phyloP scores from a whole-genome alignment of 2,329 filamentous ascomycete genomes.

The Acephala macrosclerotiorum region DNA sequence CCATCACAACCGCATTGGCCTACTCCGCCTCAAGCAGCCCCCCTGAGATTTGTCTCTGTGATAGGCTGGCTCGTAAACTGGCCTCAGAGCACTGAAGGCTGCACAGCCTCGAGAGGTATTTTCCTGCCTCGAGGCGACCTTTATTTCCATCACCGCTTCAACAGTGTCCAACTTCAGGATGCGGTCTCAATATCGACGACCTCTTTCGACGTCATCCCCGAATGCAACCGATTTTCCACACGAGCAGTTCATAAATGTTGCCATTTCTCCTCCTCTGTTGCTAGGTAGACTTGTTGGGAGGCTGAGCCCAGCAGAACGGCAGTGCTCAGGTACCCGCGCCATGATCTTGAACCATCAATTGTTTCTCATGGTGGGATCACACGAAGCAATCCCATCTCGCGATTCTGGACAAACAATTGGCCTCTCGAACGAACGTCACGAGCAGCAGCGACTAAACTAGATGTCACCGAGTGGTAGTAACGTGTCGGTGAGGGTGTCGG shows the following conservation, averaged over 20 bases:
- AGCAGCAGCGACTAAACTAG: background rate
- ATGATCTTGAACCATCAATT: background rate
- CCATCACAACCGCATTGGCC: constrained; percentile 4
- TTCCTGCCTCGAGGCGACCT: background rate
- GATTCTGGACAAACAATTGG: background rate
- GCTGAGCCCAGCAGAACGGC: background rate
- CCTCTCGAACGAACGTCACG: background rate
- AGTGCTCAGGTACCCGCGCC: constrained; percentile 7
- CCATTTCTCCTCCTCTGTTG: background rate
- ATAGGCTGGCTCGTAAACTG: constrained; percentile 2
- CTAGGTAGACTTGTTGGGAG: background rate
- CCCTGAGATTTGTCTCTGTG: background rate
- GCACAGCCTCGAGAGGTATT: constrained; percentile 8
- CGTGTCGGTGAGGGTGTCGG: background rate
- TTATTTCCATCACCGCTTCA: constrained; percentile 1
- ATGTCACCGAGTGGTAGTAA: background rate
- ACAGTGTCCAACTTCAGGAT: constrained; percentile 6
- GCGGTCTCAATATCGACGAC: constrained; percentile 7
- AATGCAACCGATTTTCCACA: background rate
- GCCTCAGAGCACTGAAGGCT: background rate
- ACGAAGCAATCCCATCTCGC: background rate
- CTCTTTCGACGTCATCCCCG: constrained; percentile 3
- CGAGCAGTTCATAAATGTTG: background rate
- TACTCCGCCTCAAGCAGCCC: constrained; percentile 7
- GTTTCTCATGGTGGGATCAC: background rate